Evolutionary conservation across 2,329 filamentous ascomycete species (phyloP).

Genomic region (Fusarium anguioides): DNA sequence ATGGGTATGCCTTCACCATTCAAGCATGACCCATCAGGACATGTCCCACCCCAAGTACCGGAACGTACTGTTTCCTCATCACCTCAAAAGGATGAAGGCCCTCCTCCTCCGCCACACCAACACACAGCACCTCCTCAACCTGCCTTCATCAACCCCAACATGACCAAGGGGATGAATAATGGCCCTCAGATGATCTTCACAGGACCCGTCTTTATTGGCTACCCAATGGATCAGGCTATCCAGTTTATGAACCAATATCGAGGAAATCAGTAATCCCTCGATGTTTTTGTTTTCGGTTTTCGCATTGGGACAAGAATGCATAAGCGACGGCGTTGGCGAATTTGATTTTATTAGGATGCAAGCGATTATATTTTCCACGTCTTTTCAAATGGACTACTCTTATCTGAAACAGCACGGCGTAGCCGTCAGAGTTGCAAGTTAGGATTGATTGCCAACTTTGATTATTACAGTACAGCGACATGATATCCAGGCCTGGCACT

Average conservation of each 20-base stretch:
- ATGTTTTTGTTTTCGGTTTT: slow-evolving; percentile 15
- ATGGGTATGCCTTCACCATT: slow-evolving; percentile 45
- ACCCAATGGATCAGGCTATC: slow-evolving; percentile 84
- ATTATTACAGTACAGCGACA: slow-evolving; percentile 28
- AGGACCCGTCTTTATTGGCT: slow-evolving; percentile 93
- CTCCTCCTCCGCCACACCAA: slow-evolving; percentile 16
- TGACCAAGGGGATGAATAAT: slow-evolving; percentile 47
- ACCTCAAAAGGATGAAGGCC: slow-evolving; percentile 35
- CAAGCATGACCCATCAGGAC: slow-evolving; percentile 20
- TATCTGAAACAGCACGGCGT: background rate
- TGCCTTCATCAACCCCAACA: slow-evolving; percentile 62
- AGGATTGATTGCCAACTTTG: slow-evolving; percentile 10
- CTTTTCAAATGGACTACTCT: background rate
- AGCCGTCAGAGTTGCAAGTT: slow-evolving; percentile 16
- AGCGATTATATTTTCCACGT: slow-evolving; percentile 29
- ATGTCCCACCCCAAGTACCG: slow-evolving; percentile 20
- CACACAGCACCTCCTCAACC: slow-evolving; percentile 53
- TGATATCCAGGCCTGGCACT: slow-evolving; percentile 40
- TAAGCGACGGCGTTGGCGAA: slow-evolving; percentile 49
- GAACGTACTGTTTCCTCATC: slow-evolving; percentile 29
- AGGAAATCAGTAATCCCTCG: slow-evolving; percentile 41
- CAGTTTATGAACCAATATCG: slow-evolving; percentile 74
- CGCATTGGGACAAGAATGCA: slow-evolving; percentile 29
- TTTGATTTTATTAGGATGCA: slow-evolving; percentile 17
- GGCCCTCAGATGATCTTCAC: slow-evolving; percentile 84